Evolutionary conservation across 495 filamentous ascomycete genomes (phyloP).

Genomic region (Hypomontagnella monticulosa): DNA sequence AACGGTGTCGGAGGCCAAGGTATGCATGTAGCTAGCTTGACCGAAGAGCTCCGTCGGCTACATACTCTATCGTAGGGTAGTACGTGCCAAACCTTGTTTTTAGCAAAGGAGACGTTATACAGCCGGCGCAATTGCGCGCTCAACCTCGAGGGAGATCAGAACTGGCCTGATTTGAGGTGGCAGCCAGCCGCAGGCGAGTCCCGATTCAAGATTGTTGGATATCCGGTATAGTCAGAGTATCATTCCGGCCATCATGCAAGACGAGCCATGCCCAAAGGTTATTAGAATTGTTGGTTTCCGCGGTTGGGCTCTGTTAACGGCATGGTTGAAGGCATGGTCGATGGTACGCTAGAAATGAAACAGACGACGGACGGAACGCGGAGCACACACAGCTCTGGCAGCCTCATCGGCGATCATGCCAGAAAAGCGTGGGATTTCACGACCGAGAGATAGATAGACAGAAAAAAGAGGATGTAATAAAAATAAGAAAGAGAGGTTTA

Average conservation of each 20-base stretch:
- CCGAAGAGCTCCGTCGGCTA: constrained; percentile 33
- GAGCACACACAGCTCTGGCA: constrained; percentile 33
- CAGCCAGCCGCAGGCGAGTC: constrained; percentile 34
- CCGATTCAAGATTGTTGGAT: constrained; percentile 40
- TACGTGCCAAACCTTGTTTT: constrained; percentile 30
- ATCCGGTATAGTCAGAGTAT: constrained; percentile 41
- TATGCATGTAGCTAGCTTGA: constrained; percentile 31
- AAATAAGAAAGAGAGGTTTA: constrained; percentile 1
- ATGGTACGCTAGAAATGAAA: constrained; percentile 40
- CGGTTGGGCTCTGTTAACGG: constrained; percentile 25
- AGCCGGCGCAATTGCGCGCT: constrained; percentile 21
- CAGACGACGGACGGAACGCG: constrained; percentile 30
- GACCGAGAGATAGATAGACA: constrained; percentile 13
- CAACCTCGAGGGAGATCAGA: constrained; percentile 1
- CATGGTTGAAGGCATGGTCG: constrained; percentile 12
- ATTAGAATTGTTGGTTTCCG: constrained; percentile 37
- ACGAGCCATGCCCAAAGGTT: constrained; percentile 30
- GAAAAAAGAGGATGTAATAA: constrained; percentile 3
- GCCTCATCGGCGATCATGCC: constrained; percentile 36
- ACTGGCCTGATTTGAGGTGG: constrained; percentile 23
- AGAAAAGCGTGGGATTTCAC: constrained; percentile 21
- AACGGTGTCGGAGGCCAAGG: constrained; percentile 20
- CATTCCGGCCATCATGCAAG: constrained; percentile 41
- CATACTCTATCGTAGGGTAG: constrained; percentile 20
- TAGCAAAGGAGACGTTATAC: constrained; percentile 26